Base-by-base conservation (phyloP, 2,329 filamentous ascomycete genomes). In the Aspergillus sp. region DNA sequence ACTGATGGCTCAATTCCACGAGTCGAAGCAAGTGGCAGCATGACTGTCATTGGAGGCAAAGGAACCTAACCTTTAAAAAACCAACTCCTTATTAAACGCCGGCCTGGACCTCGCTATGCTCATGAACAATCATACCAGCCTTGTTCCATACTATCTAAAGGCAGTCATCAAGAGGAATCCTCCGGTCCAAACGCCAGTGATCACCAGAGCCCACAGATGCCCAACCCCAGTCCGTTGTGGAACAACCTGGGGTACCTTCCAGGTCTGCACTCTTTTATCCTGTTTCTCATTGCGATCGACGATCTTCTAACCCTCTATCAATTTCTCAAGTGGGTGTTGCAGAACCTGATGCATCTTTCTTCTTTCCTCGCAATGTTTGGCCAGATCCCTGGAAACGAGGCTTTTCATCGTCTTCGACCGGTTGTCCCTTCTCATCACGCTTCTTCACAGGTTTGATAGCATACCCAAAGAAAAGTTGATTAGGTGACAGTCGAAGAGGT, bases 391-490 rank as follows among this genome's bases (percentile, higher is more conserved):
- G 81, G 66, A 95, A 95, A 54, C 82, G 82, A n/a, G 85, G 85
- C 51, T 82, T 80, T 47, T 77, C 75, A 47, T 77, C 75, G n/a
- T 81, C 75, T 48, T 82, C 78, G 11, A 68, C 60, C 32, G 81
- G 77, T 46, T 85, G 82, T 5, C 64, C 63, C 47, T 83, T 76
- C 45, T 88, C 82, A 31, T 81, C 85, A 45, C 85, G 82, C 7
- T 87, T 88, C 72, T 89, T 90, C 34, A 94, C 76, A 0, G 91
- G 91, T 66, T 86, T 95, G 62, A 95, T 79, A 59, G 95, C 86
- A 60, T 97, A 98, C 3, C 93, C 93, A 51, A 98, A 95, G 74
- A 98, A 98, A 5, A 98, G 76, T 68, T 96, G 95, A 58, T 93
- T 93, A 0, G 87, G 85, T 0, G 88, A 80, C 40, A 98, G 66